phyloP scores from a whole-genome alignment of 208 protist genomes.

The Acanthamoeba healyi region DNA sequence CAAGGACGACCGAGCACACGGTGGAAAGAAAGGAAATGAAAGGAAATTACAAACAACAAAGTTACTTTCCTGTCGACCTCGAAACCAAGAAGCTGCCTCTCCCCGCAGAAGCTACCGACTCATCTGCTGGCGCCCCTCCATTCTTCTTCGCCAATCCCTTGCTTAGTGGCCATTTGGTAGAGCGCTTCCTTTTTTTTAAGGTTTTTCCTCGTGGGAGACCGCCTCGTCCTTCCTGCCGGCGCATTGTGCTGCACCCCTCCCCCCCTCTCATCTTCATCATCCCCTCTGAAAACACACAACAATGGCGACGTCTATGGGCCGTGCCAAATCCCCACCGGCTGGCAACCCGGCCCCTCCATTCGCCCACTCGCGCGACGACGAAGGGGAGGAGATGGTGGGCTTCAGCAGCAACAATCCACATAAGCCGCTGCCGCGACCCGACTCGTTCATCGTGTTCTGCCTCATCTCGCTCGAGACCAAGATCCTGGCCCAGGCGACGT shows the following conservation, averaged over 20 bases:
- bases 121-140: neutral
- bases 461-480: constrained; percentile 49
- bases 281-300: neutral
- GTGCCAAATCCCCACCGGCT: neutral
- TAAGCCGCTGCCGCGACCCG: neutral
- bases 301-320: neutral
- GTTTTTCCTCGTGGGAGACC: neutral
- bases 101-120: neutral
- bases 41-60: neutral
- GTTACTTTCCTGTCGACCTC: neutral
- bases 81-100: neutral
- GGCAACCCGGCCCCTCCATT: constrained; percentile 28
- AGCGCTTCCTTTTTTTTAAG: neutral
- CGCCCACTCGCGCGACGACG: neutral
- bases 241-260: too few species aligned
- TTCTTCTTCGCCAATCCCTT: neutral
- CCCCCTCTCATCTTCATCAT: neutral
- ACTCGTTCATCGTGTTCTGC: constrained; percentile 52
- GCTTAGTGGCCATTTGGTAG: neutral
- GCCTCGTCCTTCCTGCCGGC: too few species aligned
- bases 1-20: too few species aligned
- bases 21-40: neutral
- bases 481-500: constrained; percentile 27
- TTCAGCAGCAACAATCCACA: constrained; percentile 6
- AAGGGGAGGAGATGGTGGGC: neutral